These are phyloP conservation scores for Athelia psychrophila DNA, from an alignment of 1,284 basidiomycete species.

Conservation along the genomic window DNA sequence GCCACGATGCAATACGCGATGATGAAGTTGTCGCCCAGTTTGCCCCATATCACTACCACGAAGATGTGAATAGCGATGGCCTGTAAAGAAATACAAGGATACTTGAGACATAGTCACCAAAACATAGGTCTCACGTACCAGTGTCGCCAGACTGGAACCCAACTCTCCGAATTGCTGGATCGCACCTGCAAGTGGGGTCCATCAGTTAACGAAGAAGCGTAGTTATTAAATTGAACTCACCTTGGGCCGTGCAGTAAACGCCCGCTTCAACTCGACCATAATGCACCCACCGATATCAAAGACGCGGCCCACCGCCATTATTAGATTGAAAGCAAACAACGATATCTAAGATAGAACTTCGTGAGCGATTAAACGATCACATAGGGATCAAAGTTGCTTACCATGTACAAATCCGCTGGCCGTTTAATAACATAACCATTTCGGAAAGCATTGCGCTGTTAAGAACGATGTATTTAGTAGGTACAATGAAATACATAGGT, in stretches of 20 bases:
- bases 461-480: background rate
- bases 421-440: background rate
- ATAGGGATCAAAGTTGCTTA: background rate
- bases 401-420: slow-evolving; percentile 1
- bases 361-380: background rate
- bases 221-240: background rate
- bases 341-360: slow-evolving; percentile 6
- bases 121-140: slow-evolving; percentile 4
- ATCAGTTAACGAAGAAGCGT: background rate
- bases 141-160: slow-evolving; percentile 15
- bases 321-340: slow-evolving; percentile 7
- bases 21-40: slow-evolving; percentile 2
- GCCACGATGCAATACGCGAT: slow-evolving; percentile 9
- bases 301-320: slow-evolving; percentile 7
- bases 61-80: slow-evolving; percentile 17
- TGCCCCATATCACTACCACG: slow-evolving; percentile 13
- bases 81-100: background rate
- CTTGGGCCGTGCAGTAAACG: slow-evolving; percentile 9
- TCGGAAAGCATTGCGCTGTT: background rate
- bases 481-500: background rate
- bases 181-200: slow-evolving; percentile 7
- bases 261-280: slow-evolving; percentile 5
- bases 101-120: background rate
- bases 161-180: slow-evolving; percentile 17
- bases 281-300: slow-evolving; percentile 8